Base-by-base conservation (phyloP, 441 rosid genomes). In the Corymbia calophylla region DNA sequence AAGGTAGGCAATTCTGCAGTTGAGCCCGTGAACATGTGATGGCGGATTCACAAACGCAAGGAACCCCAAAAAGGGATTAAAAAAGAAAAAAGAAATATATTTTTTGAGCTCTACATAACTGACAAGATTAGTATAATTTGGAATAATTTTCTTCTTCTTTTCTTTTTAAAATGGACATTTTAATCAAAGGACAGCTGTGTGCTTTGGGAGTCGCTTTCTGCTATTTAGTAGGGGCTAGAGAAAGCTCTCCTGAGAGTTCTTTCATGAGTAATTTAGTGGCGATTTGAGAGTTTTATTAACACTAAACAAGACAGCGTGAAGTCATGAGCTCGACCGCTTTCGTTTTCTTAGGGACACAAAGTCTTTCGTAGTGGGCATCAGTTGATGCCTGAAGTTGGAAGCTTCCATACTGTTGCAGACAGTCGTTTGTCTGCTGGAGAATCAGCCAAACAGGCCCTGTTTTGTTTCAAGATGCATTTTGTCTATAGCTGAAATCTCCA, bases 341-440 rank as follows among this genome's bases (percentile, higher is more conserved):
- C 86, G 51, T 92, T 86, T 87, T 89, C 88, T 23, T 62, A 35
- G 49, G 88, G 88, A 88, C 89, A 87, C 55, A 90, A 84, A 90
- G 92, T 87, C 87, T 68, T 70, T 53, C 53, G 49, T 35, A 27
- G 91, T 89, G 92, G 91, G 89, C 82, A 88, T 89, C 56, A 53
- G 39, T 55, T 62, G 88, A 55, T 87, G 68, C 56, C 56, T 87
- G 88, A 68, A 87, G 89, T 44, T 68, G 89, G 87, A 87, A 77
- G 58, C 53, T 51, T 91, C 88, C 86, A 87, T 68, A 62, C 87
- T 81, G 60, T 54, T 87, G 90, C 86, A 82, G 88, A 44, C 87
- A 66, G 68, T 56, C 73, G 49, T 39, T 86, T 66, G 88, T 88
- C 53, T 54, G 48, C 87, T 27, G 85, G 77, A 70, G 25, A 49